Evolutionary conservation across 306 rosid genomes (phyloP).

Genomic region (Carpinus viminea): DNA sequence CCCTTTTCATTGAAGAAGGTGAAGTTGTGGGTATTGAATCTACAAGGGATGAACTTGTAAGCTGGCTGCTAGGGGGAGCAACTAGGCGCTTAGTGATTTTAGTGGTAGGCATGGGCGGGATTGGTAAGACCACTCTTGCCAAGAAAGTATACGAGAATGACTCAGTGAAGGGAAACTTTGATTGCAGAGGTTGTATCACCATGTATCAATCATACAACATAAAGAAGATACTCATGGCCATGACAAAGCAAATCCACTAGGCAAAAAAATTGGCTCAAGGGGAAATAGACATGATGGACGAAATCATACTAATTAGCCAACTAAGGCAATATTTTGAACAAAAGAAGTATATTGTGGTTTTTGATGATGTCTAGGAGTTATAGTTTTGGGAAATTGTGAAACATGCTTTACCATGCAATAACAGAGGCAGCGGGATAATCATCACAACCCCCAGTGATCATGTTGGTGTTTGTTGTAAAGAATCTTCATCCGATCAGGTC

Average conservation of each 20-base stretch:
- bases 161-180: conserved; percentile 2
- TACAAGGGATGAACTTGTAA: not conserved
- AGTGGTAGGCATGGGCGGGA: not conserved
- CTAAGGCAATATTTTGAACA: not conserved
- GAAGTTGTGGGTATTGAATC: conserved; percentile 8
- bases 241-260: not conserved
- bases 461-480: not conserved
- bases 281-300: not conserved
- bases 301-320: not conserved
- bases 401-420: conserved; percentile 13
- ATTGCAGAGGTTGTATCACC: not conserved
- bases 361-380: not conserved
- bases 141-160: conserved; percentile 2
- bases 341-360: conserved; percentile 4
- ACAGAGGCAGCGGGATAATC: conserved; percentile 3
- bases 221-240: not conserved
- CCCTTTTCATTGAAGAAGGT: not conserved
- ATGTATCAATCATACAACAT: conserved; percentile 7
- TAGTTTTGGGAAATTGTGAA: conserved; percentile 4
- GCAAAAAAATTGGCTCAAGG: not conserved
- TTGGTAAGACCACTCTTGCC: conserved; percentile 11
- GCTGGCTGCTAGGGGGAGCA: not conserved
- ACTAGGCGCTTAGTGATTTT: not conserved
- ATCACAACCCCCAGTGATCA: not conserved
- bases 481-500: not conserved